Percentiles rank a stretch among this genome's conserved stretches.
phyloP scores from a whole-genome alignment of 2,329 filamentous ascomycete species.

The Aspergillus cejpii region DNA sequence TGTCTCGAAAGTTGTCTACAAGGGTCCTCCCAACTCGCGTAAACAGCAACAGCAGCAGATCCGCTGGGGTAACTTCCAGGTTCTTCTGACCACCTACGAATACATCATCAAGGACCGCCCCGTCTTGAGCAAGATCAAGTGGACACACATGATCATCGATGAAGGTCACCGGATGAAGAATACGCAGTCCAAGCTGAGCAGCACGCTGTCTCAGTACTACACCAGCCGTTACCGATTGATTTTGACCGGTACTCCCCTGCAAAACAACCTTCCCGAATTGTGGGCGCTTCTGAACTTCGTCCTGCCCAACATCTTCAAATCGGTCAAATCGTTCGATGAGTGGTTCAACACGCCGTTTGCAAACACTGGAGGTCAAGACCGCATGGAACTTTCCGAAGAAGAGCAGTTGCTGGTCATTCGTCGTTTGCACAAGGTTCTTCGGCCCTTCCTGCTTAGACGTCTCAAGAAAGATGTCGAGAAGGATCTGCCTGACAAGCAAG shows the following conservation, averaged over 20 bases:
- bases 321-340: slow-evolving; percentile 95
- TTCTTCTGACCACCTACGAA: slow-evolving; percentile 94
- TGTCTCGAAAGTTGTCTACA: slow-evolving; percentile 85
- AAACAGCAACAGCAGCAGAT: slow-evolving; percentile 92
- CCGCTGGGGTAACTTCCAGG: slow-evolving; percentile 90
- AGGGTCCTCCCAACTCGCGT: slow-evolving; percentile 80
- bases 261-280: slow-evolving; percentile 92
- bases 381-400: slow-evolving; percentile 99
- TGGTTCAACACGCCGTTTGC: slow-evolving; percentile 99
- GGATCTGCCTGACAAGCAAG: slow-evolving; percentile 96
- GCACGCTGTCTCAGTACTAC: slow-evolving; percentile 92
- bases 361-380: slow-evolving; percentile 95
- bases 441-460: slow-evolving; percentile 94
- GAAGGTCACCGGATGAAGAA: slow-evolving; percentile 99
- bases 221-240: slow-evolving; percentile 91
- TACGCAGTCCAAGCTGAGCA: slow-evolving; percentile 88
- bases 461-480: slow-evolving; percentile 99
- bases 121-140: slow-evolving; percentile 95
- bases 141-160: slow-evolving; percentile 99
- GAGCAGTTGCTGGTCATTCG: slow-evolving; percentile 97
- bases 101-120: slow-evolving; percentile 99
- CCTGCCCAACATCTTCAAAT: slow-evolving; percentile 97
- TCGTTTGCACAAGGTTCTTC: slow-evolving; percentile 93
- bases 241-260: slow-evolving; percentile 90
- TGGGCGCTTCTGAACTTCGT: slow-evolving; percentile 99